These are phyloP conservation scores for Puccinia novopanici DNA, from an alignment of 1,284 basidiomycete species.

Conservation along the genomic window DNA sequence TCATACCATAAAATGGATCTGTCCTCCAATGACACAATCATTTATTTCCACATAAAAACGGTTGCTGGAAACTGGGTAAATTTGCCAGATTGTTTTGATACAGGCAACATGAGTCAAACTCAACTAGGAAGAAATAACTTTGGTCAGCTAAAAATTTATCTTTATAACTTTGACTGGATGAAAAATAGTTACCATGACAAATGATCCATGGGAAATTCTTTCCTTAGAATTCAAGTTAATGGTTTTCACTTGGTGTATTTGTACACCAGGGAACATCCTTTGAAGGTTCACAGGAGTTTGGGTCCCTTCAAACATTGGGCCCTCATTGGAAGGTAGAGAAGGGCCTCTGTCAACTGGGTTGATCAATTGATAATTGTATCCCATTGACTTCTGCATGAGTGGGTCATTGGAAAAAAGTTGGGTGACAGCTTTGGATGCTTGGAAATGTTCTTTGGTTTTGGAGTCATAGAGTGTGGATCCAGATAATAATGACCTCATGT, in stretches of 20 bases:
- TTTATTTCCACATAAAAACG: neutral
- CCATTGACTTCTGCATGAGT: no score
- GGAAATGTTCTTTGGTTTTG: neutral
- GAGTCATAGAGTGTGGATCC: conserved; percentile 55
- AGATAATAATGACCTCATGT: conserved; percentile 55
- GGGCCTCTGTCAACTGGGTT: neutral
- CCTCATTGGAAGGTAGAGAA: neutral
- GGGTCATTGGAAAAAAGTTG: neutral
- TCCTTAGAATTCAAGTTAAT: neutral
- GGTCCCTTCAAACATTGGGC: neutral
- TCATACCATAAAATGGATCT: neutral
- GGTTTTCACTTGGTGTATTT: neutral
- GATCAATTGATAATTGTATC: neutral
- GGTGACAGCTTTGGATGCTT: neutral
- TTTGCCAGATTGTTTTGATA: neutral
- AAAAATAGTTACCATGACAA: neutral
- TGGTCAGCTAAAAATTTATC: neutral
- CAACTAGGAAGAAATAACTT: no score
- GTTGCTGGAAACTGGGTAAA: neutral
- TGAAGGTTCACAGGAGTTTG: neutral
- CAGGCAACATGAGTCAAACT: neutral
- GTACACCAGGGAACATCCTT: neutral
- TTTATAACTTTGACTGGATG: neutral
- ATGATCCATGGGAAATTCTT: neutral
- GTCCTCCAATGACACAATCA: neutral